Evolutionary conservation across 2,329 filamentous ascomycete species (phyloP), one percentile per base, ranked within the genome.

Genomic region (Coleophoma eucalyptorum): DNA sequence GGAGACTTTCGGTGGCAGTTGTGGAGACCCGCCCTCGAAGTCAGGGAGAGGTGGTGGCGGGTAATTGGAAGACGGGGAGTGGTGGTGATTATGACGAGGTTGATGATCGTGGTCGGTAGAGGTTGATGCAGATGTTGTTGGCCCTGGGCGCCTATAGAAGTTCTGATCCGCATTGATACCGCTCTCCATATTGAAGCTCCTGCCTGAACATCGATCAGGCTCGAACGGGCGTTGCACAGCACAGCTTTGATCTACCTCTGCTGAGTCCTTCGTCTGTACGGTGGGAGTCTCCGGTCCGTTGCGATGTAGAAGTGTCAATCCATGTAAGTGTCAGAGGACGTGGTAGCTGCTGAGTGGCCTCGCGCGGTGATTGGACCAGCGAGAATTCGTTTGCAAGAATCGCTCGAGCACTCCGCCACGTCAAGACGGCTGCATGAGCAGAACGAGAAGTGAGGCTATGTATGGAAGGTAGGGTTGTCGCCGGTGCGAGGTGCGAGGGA

Each of bases 111-210:
- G 46, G 37, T 48, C 46, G 26, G 46, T 18, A n/a, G 35, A 41
- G 10, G 33, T 21, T 12, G 45, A 18, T 21, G 10, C 12, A 19
- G 18, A 21, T 42, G 21, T 21, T 12, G 31, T 43, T 37, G 15
- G 48, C 35, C 50, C 37, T 19, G 53, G 58, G 43, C 53, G 58
- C 54, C 59, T 58, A 53, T 63, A 63, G 52, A 63, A 65, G 50
- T 65, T 65, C 57, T 64, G 62, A 56, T 67, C 63, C 53, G 58
- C 58, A 50, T 62, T 58, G 55, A 63, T 63, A 51, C 51, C 58
- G 52, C 52, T 56, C 46, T 66, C 62, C 64, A 66, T 66, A 46
- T 49, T 62, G 61, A 48, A 51, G 55, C 52, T 48, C 61, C 62
- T 42, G 51, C 49, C 53, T 56, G 52, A 50, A 62, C 63, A 66